Percentiles rank a stretch among this genome's conserved stretches.
Conservation (phyloP, 306 rosid genomes). For the Elaeagnus macrophylla region DNA sequence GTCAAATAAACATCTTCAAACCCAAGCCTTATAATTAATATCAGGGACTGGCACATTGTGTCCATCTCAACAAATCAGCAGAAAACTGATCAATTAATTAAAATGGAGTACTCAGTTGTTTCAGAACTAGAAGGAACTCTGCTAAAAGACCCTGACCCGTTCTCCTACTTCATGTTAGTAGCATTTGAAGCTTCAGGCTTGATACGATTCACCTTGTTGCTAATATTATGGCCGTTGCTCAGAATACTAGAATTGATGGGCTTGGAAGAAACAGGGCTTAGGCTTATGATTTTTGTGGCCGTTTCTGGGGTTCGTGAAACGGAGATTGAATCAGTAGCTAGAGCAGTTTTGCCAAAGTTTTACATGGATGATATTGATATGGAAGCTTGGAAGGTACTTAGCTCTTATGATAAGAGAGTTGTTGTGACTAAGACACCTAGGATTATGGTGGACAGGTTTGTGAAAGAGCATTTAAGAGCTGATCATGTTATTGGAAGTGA, state of each 20-base stretch:
- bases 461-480: slow-evolving; percentile 64
- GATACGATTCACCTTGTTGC: slow-evolving; percentile 54
- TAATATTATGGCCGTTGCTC: slow-evolving; percentile 56
- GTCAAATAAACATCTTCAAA: neutral
- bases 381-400: slow-evolving; percentile 57
- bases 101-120: slow-evolving; percentile 43
- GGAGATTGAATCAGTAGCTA: slow-evolving; percentile 60
- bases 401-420: slow-evolving; percentile 30
- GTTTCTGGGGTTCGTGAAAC: slow-evolving; percentile 40
- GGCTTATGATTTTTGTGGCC: slow-evolving; percentile 53
- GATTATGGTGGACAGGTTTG: slow-evolving; percentile 74
- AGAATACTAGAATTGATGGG: slow-evolving; percentile 26
- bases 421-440: slow-evolving; percentile 63
- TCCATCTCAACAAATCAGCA: slow-evolving; percentile 4
- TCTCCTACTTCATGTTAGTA: slow-evolving; percentile 76
- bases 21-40: slow-evolving; percentile 17
- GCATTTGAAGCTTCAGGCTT: slow-evolving; percentile 82
- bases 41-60: slow-evolving; percentile 4
- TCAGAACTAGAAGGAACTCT: slow-evolving; percentile 87
- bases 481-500: slow-evolving; percentile 63
- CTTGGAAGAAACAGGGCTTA: slow-evolving; percentile 30
- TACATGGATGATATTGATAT: slow-evolving; percentile 63
- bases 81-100: neutral
- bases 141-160: slow-evolving; percentile 42
- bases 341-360: slow-evolving; percentile 84